Conservation (phyloP, 257 asterid genomes). For the Orobanche coerulescens region DNA sequence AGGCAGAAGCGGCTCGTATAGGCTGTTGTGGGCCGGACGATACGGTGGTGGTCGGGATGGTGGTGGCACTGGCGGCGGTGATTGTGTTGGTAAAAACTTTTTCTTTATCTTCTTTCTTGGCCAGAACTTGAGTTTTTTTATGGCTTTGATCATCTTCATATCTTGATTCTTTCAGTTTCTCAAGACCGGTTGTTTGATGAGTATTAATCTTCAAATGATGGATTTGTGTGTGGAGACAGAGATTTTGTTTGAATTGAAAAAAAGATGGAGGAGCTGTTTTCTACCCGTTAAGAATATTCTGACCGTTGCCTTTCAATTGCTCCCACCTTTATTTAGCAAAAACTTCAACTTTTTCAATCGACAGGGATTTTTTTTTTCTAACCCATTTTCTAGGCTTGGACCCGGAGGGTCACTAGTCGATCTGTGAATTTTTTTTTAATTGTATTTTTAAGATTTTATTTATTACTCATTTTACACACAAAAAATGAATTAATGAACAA, state of each 20-base stretch:
- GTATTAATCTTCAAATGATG: neutral
- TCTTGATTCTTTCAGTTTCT: neutral
- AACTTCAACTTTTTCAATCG: conserved; percentile 87
- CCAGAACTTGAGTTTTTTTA: conserved; percentile 71
- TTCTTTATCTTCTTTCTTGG: conserved; percentile 50
- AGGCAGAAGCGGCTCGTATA: conserved; percentile 37
- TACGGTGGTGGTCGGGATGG: conserved; percentile 29
- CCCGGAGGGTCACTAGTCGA: too few species aligned
- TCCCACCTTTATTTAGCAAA: conserved; percentile 89
- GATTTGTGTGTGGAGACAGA: neutral
- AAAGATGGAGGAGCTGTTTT: neutral
- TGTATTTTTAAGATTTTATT: too few species aligned
- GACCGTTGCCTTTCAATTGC: conserved; percentile 25
- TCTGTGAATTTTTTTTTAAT: too few species aligned
- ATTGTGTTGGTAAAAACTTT: conserved; percentile 9
- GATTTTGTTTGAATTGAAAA: neutral
- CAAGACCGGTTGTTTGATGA: neutral
- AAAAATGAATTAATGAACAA: too few species aligned
- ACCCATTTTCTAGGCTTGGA: too few species aligned
- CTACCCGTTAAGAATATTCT: neutral
- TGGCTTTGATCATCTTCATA: conserved; percentile 60
- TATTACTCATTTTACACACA: too few species aligned
- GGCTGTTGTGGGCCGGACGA: conserved; percentile 21
- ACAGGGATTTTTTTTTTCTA: too few species aligned
- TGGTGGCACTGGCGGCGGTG: conserved; percentile 29